These are phyloP conservation scores for Cryptococcus sp. DNA, from an alignment of 1,284 basidiomycete species.

Conservation along the genomic window DNA sequence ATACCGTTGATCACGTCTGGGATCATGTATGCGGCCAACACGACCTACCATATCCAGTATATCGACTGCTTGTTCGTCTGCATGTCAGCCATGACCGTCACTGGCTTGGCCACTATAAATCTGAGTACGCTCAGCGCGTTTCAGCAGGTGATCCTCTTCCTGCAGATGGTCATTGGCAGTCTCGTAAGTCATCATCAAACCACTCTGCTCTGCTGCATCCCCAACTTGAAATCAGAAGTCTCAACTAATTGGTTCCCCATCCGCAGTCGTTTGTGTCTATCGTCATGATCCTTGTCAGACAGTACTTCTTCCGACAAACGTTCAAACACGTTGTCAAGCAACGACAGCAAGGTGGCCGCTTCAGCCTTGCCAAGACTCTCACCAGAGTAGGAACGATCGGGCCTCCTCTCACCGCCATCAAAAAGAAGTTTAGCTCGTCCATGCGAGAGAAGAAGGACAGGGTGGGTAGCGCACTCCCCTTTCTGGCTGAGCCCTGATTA, in stretches of 20 bases:
- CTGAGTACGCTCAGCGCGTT: conserved; percentile 54
- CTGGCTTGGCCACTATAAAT: conserved; percentile 57
- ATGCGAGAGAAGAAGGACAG: conserved; percentile 4
- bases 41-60: conserved; percentile 52
- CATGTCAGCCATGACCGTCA: conserved; percentile 58
- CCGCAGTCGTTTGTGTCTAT: conserved; percentile 47
- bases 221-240: background rate
- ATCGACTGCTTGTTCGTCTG: conserved; percentile 58
- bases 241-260: conserved; percentile 1
- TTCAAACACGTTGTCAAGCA: conserved; percentile 68
- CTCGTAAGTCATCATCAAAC: conserved; percentile 36
- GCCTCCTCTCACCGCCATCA: conserved; percentile 30
- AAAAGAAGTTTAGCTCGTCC: conserved; percentile 33
- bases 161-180: conserved; percentile 53
- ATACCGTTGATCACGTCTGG: conserved; percentile 55
- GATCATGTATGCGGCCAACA: conserved; percentile 55
- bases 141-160: conserved; percentile 57
- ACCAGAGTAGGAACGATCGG: conserved; percentile 30
- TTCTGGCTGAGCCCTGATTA: background rate
- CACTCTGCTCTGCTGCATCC: background rate
- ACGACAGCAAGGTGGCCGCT: conserved; percentile 50
- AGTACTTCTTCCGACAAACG: conserved; percentile 70
- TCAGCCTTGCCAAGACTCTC: conserved; percentile 37
- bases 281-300: conserved; percentile 53
- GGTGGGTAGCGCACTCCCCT: conserved; percentile 1